Evolutionary conservation across 2,329 filamentous ascomycete genomes (phyloP).

Genomic region (Aspergillus sp.): DNA sequence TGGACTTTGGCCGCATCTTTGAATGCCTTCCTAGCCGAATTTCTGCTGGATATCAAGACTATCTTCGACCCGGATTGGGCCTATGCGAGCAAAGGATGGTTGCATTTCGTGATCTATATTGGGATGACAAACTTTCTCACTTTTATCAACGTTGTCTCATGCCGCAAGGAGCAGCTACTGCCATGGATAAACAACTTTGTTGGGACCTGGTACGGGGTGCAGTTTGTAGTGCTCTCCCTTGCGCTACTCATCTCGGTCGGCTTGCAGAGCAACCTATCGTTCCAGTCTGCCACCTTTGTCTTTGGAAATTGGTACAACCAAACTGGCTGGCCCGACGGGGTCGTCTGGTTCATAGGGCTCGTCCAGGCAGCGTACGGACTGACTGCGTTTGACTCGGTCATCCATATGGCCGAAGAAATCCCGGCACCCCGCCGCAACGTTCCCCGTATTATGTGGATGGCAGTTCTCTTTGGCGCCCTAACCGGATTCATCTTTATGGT

Average conservation of each 20-base stretch:
- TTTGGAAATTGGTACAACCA: slow-evolving; percentile 45
- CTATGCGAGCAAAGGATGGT: slow-evolving; percentile 40
- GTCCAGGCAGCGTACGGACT: slow-evolving; percentile 49
- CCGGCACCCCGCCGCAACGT: slow-evolving; percentile 43
- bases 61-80: slow-evolving; percentile 44
- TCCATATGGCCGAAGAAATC: slow-evolving; percentile 51
- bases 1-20: slow-evolving; percentile 49
- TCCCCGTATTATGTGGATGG: slow-evolving; percentile 45
- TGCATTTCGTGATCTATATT: slow-evolving; percentile 48
- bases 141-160: slow-evolving; percentile 43
- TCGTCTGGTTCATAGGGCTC: slow-evolving; percentile 50
- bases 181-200: slow-evolving; percentile 50
- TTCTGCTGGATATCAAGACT: slow-evolving; percentile 48
- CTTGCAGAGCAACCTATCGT: slow-evolving; percentile 34
- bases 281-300: slow-evolving; percentile 43
- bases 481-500: slow-evolving; percentile 46
- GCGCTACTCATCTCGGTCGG: slow-evolving; percentile 46
- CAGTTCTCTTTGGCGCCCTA: slow-evolving; percentile 39
- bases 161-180: slow-evolving; percentile 39
- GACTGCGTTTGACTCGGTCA: slow-evolving; percentile 51
- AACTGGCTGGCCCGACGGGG: slow-evolving; percentile 45
- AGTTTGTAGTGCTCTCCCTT: slow-evolving; percentile 46
- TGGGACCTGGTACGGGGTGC: slow-evolving; percentile 42
- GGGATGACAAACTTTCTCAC: slow-evolving; percentile 42
- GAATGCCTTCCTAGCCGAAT: slow-evolving; percentile 50